Evolutionary conservation across 805 yeast genomes (phyloP).

Genomic region (Kluyveromyces starmeri): DNA sequence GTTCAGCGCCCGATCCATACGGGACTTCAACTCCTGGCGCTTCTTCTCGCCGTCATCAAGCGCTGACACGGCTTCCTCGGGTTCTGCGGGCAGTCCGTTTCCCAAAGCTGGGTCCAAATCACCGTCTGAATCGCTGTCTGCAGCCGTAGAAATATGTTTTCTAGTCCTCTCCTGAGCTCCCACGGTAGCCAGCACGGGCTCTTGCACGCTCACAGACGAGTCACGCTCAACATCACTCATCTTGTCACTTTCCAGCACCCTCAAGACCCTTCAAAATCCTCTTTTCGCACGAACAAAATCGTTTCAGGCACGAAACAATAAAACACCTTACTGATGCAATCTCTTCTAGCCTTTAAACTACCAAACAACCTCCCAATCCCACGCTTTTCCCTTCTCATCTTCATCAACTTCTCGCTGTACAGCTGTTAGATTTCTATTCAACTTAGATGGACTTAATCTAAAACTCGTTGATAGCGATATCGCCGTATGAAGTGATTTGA

Average conservation of each 20-base stretch:
- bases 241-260: not conserved
- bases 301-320: no score
- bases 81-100: conserved; percentile 14
- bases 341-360: no score
- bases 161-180: conserved; percentile 19
- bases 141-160: conserved; percentile 19
- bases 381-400: no score
- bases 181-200: not conserved
- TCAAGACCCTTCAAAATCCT: no score
- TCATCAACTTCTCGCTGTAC: no score
- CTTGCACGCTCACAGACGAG: not conserved
- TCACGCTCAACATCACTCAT: conserved; percentile 2
- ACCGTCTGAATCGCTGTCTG: conserved; percentile 17
- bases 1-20: conserved; percentile 69
- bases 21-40: conserved; percentile 73
- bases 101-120: conserved; percentile 10
- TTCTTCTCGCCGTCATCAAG: conserved; percentile 33
- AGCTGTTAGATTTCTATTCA: no score
- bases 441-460: no score
- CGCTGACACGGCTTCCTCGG: conserved; percentile 5
- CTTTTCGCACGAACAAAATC: no score
- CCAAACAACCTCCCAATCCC: no score
- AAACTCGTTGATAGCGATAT: no score
- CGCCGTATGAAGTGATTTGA: no score
- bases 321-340: no score